These are phyloP conservation scores for Penicillium pancosmium DNA, from an alignment of 495 filamentous ascomycete species.

Conservation along the genomic window DNA sequence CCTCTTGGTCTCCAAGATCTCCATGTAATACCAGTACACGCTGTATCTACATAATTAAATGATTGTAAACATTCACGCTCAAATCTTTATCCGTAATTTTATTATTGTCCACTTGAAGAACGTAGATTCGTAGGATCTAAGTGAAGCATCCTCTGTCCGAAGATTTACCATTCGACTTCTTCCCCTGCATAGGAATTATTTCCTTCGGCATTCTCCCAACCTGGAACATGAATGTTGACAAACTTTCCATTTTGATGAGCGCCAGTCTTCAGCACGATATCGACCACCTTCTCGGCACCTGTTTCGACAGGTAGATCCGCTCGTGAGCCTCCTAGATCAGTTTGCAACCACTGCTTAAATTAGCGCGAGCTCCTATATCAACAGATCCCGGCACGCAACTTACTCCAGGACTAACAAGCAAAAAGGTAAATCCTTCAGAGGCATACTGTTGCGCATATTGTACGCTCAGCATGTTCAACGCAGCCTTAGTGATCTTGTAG, in stretches of 20 bases:
- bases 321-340: slow-evolving; percentile 44
- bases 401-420: slow-evolving; percentile 52
- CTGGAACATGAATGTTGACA: slow-evolving; percentile 45
- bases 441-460: slow-evolving; percentile 48
- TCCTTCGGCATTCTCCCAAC: slow-evolving; percentile 42
- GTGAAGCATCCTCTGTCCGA: too few relatives aligned
- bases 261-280: slow-evolving; percentile 43
- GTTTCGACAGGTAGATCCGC: slow-evolving; percentile 49
- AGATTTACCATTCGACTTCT: slow-evolving; percentile 36
- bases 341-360: slow-evolving; percentile 47
- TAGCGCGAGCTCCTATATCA: too few relatives aligned
- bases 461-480: slow-evolving; percentile 52
- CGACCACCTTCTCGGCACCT: slow-evolving; percentile 46
- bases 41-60: background rate
- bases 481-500: slow-evolving; percentile 57
- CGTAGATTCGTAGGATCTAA: background rate
- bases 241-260: slow-evolving; percentile 48
- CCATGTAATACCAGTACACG: background rate
- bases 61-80: too few relatives aligned
- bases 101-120: too few relatives aligned
- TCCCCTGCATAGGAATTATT: slow-evolving; percentile 41
- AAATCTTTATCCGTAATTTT: too few relatives aligned
- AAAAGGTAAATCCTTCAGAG: slow-evolving; percentile 46
- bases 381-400: slow-evolving; percentile 12
- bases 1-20: background rate